These are phyloP conservation scores for Akanthomyces dipterigenus DNA, from an alignment of 2,329 filamentous ascomycete species.

Conservation along the genomic window DNA sequence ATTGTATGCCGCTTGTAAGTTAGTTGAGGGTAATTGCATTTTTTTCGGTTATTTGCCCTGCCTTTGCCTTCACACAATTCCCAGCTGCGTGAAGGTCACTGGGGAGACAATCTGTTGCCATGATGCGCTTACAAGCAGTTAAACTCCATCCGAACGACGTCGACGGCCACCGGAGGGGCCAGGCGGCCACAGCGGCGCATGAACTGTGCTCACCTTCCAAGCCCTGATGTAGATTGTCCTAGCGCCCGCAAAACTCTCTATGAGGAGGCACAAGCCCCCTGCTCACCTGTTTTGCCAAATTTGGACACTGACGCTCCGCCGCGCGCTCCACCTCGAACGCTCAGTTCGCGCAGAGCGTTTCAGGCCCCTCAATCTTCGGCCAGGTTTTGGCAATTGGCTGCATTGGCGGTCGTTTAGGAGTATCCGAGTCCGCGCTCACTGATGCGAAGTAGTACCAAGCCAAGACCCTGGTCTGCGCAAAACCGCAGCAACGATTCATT, in stretches of 20 bases:
- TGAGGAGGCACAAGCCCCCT: background rate
- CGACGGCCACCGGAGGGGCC: background rate
- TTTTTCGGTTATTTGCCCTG: no score
- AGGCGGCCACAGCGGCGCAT: background rate
- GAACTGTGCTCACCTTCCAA: background rate
- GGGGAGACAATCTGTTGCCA: background rate
- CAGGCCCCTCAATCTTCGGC: background rate
- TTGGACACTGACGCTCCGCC: background rate
- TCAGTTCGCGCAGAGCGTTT: conserved; percentile 9
- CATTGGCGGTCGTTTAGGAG: background rate
- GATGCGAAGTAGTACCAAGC: background rate
- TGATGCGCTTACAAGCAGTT: background rate
- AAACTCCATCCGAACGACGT: background rate
- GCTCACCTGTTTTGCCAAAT: background rate
- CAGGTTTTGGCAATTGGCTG: no score
- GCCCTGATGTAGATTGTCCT: background rate
- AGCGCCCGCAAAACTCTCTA: background rate
- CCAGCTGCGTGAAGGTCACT: no score
- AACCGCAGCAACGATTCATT: background rate
- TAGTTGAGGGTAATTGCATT: no score
- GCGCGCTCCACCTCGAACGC: conserved; percentile 1
- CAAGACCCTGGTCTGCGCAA: background rate
- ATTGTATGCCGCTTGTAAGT: no score
- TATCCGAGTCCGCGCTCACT: background rate
- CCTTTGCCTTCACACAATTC: no score